Percentiles rank a stretch among this genome's conserved stretches.
These are phyloP conservation scores for Pelargonium cotyledonis DNA, from an alignment of 441 rosid species.

Conservation along the genomic window DNA sequence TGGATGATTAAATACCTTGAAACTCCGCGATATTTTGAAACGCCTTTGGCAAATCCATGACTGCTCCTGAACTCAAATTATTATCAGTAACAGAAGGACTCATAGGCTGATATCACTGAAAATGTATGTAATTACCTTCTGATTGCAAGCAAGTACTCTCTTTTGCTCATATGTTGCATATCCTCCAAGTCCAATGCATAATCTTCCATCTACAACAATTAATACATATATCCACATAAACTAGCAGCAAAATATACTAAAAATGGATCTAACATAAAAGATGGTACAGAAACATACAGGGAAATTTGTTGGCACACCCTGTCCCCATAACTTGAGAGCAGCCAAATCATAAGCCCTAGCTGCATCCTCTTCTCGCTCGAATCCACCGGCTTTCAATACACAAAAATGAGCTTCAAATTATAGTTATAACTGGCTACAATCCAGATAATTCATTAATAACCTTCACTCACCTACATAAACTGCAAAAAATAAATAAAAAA, in stretches of 20 bases:
- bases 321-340: slow-evolving; percentile 17
- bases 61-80: slow-evolving; percentile 13
- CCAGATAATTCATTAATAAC: background rate
- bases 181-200: slow-evolving; percentile 19
- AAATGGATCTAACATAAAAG: too few species aligned
- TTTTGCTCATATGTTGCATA: slow-evolving; percentile 11
- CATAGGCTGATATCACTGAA: too few species aligned
- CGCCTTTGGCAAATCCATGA: slow-evolving; percentile 13
- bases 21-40: slow-evolving; percentile 26
- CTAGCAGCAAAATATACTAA: too few species aligned
- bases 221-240: background rate
- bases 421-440: too few species aligned
- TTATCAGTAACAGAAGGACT: too few species aligned
- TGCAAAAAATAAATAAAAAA: slow-evolving; percentile 12
- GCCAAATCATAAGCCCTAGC: slow-evolving; percentile 23
- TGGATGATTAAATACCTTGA: slow-evolving; percentile 11
- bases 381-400: slow-evolving; percentile 13
- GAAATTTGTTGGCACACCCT: background rate
- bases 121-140: slow-evolving; percentile 15
- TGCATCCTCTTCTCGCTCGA: slow-evolving; percentile 5
- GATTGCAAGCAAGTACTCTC: slow-evolving; percentile 15
- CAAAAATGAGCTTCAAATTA: background rate
- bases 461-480: slow-evolving; percentile 23
- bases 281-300: slow-evolving; percentile 7
- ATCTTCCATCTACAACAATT: slow-evolving; percentile 12